Percentiles rank a stretch among this genome's conserved stretches.
Evolutionary conservation across 345 rosid species (phyloP).

Genomic region (Psidium guajava): DNA sequence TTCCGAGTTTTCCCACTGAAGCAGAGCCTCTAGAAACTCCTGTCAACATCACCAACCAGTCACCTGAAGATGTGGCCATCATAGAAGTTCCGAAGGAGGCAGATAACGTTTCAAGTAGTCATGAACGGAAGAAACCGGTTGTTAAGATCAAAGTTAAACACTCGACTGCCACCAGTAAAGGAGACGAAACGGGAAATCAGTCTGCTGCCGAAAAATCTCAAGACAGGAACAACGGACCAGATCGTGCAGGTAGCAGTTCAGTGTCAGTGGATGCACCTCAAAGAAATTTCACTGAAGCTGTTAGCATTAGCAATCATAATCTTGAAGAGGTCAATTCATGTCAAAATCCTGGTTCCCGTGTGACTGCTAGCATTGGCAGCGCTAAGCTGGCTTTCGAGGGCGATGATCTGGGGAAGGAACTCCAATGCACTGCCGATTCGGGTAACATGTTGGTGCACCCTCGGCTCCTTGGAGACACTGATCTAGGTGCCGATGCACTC

Average conservation of each 20-base stretch:
- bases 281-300: conserved; percentile 57
- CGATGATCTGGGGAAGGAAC: conserved; percentile 63
- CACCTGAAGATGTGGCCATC: conserved; percentile 18
- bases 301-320: conserved; percentile 59
- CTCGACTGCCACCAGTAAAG: conserved; percentile 62
- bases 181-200: conserved; percentile 56
- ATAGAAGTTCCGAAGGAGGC: conserved; percentile 37
- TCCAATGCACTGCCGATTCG: conserved; percentile 97
- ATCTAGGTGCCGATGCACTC: conserved; percentile 32
- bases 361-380: conserved; percentile 95
- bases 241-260: conserved; percentile 58
- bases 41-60: conserved; percentile 13
- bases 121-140: conserved; percentile 43
- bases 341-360: conserved; percentile 71
- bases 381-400: conserved; percentile 61
- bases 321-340: conserved; percentile 88
- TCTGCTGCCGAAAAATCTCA: conserved; percentile 50
- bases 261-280: conserved; percentile 94
- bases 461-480: conserved; percentile 31
- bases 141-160: conserved; percentile 65
- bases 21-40: conserved; percentile 31
- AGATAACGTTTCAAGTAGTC: conserved; percentile 43
- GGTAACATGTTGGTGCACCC: conserved; percentile 37
- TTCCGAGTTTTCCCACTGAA: conserved; percentile 12
- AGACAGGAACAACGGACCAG: conserved; percentile 43